phyloP scores from a whole-genome alignment of 768 basidiomycete genomes.

The Rhizopogon salebrosus region DNA sequence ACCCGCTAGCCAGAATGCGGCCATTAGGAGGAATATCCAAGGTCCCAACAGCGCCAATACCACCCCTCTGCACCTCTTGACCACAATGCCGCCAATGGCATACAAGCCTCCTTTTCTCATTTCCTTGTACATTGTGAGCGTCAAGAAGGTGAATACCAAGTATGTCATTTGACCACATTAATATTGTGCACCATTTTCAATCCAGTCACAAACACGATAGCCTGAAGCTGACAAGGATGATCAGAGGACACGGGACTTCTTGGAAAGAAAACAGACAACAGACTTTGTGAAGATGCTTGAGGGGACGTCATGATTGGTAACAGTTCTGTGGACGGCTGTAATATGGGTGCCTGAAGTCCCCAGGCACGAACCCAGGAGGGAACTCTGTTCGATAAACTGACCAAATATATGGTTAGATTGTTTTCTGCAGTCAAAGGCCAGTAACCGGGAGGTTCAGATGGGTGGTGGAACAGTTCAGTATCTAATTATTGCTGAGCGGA shows the following conservation, averaged over 20 bases:
- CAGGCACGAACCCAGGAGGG: background rate
- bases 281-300: background rate
- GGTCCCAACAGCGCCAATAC: constrained; percentile 1
- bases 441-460: background rate
- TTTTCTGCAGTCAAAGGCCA: background rate
- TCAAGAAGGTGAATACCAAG: constrained; percentile 19
- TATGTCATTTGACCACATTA: constrained; percentile 19
- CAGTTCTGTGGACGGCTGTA: background rate
- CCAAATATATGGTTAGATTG: background rate
- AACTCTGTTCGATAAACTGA: background rate
- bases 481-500: background rate
- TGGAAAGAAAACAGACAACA: background rate
- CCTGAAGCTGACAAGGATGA: background rate
- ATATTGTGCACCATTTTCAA: constrained; percentile 11
- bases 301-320: background rate
- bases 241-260: background rate
- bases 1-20: too few species aligned
- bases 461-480: too few species aligned
- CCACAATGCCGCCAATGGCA: constrained; percentile 20
- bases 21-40: too few species aligned
- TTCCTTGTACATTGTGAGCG: constrained; percentile 14
- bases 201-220: constrained; percentile 16
- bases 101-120: constrained; percentile 10
- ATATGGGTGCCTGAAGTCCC: too few species aligned
- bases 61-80: constrained; percentile 23